phyloP scores from a whole-genome alignment of 805 yeast species.

The Pichia californica region DNA sequence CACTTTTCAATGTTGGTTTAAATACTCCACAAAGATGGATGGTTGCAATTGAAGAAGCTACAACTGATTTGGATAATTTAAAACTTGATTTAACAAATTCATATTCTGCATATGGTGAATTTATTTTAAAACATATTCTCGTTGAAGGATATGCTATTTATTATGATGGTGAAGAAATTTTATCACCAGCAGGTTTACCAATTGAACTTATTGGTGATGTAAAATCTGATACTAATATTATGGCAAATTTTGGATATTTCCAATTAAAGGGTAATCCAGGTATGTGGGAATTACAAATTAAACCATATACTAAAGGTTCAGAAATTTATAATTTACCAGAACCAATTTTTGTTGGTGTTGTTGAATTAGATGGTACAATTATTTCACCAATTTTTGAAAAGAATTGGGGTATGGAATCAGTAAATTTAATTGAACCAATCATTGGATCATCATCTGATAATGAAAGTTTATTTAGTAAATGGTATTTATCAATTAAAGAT shows the following conservation, averaged over 20 bases:
- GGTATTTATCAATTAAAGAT: conserved; percentile 1
- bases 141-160: conserved; percentile 63
- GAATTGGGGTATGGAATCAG: conserved; percentile 7
- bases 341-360: conserved; percentile 19
- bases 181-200: conserved; percentile 46
- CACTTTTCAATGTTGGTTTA: conserved; percentile 48
- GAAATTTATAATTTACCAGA: conserved; percentile 35
- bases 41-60: conserved; percentile 44
- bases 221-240: conserved; percentile 54
- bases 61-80: conserved; percentile 60
- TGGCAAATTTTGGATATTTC: conserved; percentile 79
- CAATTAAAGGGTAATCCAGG: conserved; percentile 77
- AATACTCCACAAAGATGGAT: conserved; percentile 66
- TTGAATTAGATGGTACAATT: conserved; percentile 40
- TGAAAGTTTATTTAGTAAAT: not conserved
- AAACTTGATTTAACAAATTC: conserved; percentile 35
- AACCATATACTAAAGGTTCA: conserved; percentile 34
- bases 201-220: conserved; percentile 32
- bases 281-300: conserved; percentile 46
- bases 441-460: conserved; percentile 6
- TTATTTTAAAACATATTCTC: conserved; percentile 46
- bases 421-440: conserved; percentile 6
- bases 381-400: conserved; percentile 40
- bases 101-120: conserved; percentile 36
- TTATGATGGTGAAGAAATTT: conserved; percentile 29